Evolutionary conservation across 2,329 filamentous ascomycete species (phyloP), one percentile per base, ranked within the genome.

Genomic region (Neurospora sp.): DNA sequence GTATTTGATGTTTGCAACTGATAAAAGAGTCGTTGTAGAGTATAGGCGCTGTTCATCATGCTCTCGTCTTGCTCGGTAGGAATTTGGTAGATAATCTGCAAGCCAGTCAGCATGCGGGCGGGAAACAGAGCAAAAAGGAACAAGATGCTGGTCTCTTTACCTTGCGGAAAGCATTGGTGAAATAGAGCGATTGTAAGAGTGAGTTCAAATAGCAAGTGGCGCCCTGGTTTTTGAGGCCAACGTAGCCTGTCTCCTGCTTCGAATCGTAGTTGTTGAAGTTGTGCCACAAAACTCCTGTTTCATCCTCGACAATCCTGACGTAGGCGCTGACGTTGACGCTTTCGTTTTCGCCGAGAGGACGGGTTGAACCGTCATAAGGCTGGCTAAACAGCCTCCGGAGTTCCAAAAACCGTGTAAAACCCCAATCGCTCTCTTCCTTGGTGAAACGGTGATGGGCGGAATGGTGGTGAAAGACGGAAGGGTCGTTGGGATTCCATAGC

Each of bases 181-280:
- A 94, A 77, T 93, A 96, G 65, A 96, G 82, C 1, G 92, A 95
- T 77, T 96, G 92, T 66, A 96, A 83, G 6, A 96, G 86, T 8
- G 92, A 95, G 79, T 96, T 96, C 67, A 96, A 83, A 78, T 96
- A 96, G 81, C 92, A 96, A 1, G 92, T 96, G 67, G 96, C 96
- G 73, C 96, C 96, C 80, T 98, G 96, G 77, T 99, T 99, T 80
- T 96, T 96, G 69, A 99, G 84, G 2, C 96, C 96, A 57, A 99
- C 96, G 83, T 94, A 98, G 70, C 96, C 96, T 0, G 96, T 99
- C 81, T 97, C 94, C 79, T 96, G 97, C 83, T 98, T 99, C n/a
- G 96, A 98, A 79, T 99, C 94, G 79, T 99, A 99, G 81, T 95
- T 94, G 78, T 89, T 85, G 79, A 97, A 95, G 81, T 92, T 96